phyloP scores from a whole-genome alignment of 805 yeast species.

The Ogataea paraovalis region DNA sequence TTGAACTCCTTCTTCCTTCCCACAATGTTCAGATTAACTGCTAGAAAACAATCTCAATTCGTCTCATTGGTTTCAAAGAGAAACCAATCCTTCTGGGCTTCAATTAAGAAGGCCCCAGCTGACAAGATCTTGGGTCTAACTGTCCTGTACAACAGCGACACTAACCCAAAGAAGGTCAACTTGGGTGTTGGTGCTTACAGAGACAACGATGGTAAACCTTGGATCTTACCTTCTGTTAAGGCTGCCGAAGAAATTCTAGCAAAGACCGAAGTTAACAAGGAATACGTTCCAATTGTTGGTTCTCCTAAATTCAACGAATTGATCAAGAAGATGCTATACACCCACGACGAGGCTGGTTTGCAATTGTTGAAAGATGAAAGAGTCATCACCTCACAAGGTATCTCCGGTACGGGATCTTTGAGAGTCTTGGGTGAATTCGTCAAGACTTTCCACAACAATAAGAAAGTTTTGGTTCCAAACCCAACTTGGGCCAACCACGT shows the following conservation, averaged over 20 bases:
- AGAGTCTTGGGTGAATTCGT: conserved; percentile 81
- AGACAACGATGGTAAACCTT: conserved; percentile 82
- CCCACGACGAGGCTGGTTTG: conserved; percentile 56
- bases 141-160: conserved; percentile 67
- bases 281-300: conserved; percentile 85
- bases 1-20: not conserved
- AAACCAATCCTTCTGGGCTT: conserved; percentile 28
- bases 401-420: conserved; percentile 94
- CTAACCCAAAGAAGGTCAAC: conserved; percentile 49
- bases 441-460: conserved; percentile 49
- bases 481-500: conserved; percentile 96
- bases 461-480: conserved; percentile 67
- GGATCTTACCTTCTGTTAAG: conserved; percentile 74
- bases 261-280: conserved; percentile 61
- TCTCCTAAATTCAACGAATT: conserved; percentile 59
- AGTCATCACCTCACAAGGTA: conserved; percentile 80
- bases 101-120: conserved; percentile 56
- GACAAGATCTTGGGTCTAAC: conserved; percentile 83
- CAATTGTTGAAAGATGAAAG: conserved; percentile 55
- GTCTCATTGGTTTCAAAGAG: conserved; percentile 16
- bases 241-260: conserved; percentile 53
- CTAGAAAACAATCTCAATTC: conserved; percentile 8
- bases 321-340: conserved; percentile 70
- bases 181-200: conserved; percentile 93
- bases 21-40: conserved; percentile 19